Conservation (phyloP, 805 yeast species). For the Starmerella roubikii region DNA sequence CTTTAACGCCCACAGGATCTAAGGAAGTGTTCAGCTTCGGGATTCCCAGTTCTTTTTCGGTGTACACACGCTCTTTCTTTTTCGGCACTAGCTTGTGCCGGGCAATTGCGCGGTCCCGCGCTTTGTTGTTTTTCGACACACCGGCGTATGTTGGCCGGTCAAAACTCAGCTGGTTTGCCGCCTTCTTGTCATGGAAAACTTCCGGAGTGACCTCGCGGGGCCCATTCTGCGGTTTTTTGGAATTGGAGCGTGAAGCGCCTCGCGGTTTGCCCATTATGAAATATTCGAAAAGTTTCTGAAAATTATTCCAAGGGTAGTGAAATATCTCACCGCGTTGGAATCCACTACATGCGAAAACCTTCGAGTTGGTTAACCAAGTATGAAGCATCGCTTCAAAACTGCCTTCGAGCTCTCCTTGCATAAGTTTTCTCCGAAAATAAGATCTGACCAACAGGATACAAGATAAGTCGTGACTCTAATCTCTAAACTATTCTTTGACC, state of each 20-base stretch:
- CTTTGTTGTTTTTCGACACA: conserved; percentile 21
- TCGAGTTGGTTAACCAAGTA: too few relatives aligned
- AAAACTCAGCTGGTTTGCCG: conserved; percentile 19
- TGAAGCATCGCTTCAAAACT: too few relatives aligned
- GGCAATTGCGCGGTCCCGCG: conserved; percentile 18
- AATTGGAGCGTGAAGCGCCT: conserved; percentile 1
- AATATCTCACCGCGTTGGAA: too few relatives aligned
- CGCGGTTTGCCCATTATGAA: conserved; percentile 20
- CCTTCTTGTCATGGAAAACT: conserved; percentile 18
- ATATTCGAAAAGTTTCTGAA: too few relatives aligned
- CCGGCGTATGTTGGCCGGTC: conserved; percentile 17
- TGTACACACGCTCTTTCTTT: conserved; percentile 31
- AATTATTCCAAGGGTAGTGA: too few relatives aligned
- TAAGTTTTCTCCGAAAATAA: too few relatives aligned
- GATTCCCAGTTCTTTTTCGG: conserved; percentile 65
- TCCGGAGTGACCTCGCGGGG: conserved; percentile 21
- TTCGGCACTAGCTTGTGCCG: conserved; percentile 6
- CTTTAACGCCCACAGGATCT: conserved; percentile 65
- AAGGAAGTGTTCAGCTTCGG: conserved; percentile 74
- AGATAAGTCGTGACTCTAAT: too few relatives aligned
- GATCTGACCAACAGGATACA: too few relatives aligned
- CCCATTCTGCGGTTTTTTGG: conserved; percentile 14
- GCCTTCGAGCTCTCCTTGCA: too few relatives aligned
- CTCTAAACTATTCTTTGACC: too few relatives aligned
- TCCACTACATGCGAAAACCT: too few relatives aligned